These are phyloP conservation scores for Fusarium veterinarium DNA, from an alignment of 2,329 filamentous ascomycete species.

Conservation along the genomic window DNA sequence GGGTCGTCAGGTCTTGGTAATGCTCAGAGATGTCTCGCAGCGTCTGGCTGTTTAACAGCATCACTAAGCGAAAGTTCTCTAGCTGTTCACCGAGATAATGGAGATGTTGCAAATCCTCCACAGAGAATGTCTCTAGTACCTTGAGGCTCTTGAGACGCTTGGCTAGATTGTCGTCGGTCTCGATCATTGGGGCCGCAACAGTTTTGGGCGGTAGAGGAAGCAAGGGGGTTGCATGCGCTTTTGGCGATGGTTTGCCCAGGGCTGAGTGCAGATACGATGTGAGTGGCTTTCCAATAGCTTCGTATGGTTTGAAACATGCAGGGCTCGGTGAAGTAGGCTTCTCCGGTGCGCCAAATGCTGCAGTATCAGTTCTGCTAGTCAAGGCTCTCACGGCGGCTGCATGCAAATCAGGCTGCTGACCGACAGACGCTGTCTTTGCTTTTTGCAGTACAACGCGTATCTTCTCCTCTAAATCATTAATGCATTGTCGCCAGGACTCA, in stretches of 20 bases:
- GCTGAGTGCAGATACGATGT: not conserved
- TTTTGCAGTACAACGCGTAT: not conserved
- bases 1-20: not conserved
- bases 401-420: not conserved
- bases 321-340: too few relatives aligned
- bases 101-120: constrained; percentile 6
- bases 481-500: not conserved
- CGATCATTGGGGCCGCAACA: not conserved
- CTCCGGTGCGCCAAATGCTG: too few relatives aligned
- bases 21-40: constrained; percentile 14
- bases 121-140: constrained; percentile 7
- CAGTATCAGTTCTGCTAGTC: too few relatives aligned
- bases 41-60: constrained; percentile 6
- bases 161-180: not conserved
- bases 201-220: not conserved
- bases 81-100: constrained; percentile 11
- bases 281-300: not conserved
- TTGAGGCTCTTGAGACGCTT: not conserved
- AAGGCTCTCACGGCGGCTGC: not conserved
- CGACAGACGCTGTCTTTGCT: not conserved
- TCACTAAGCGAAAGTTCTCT: constrained; percentile 8
- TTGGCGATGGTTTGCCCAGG: too few relatives aligned
- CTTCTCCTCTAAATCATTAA: not conserved
- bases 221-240: not conserved
- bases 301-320: not conserved